Base-by-base conservation (phyloP, 73 alveolate genomes). In the Paraurostyla sp. region DNA sequence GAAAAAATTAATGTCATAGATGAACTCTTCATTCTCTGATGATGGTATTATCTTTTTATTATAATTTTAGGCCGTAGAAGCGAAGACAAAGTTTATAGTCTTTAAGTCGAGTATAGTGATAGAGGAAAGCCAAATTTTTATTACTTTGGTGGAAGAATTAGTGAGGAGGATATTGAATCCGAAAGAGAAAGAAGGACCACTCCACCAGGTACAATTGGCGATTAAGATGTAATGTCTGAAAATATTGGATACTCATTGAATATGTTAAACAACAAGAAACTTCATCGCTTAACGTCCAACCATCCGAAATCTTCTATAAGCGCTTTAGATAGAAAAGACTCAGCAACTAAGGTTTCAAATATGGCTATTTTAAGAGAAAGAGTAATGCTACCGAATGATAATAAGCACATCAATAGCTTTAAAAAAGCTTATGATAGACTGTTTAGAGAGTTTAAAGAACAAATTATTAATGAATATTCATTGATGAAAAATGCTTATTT, bases 151-250 rank as follows among this genome's bases (percentile, higher is more conserved):
- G 63, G 49, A 7, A 36, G 58, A n/a, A 69, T 69, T 9, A 16
- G 46, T 6, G 85, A 69, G 27, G 85, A 69, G 27, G 80, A 69
- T 41, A 41, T 40, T 18, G 85, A 69, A 43, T 41, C 65, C 3
- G 85, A 42, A 23, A 25, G 85, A 43, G 65, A 69, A 13, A 7
- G 85, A 62, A 62, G 80, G 30, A 32, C 80, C 49, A 41, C 85
- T 4, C 85, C 85, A 4, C 85, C 65, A n/a, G 85, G 85, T 13
- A 69, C 85, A 11, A 69, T 69, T 40, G 85, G 27, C 27, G 85
- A 69, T 4, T 23, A 69, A 13, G 85, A 69, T 36, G 49, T 69
- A 25, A 69, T 69, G 85, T 41, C 65, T 11, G 85, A 69, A 23
- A 69, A 69, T 25, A 69, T 69, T 16, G 85, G 49, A 6, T 38